Base-by-base conservation (phyloP, 164 flowering plant genomes). In the grape (Vitis vinifera) region DNA sequence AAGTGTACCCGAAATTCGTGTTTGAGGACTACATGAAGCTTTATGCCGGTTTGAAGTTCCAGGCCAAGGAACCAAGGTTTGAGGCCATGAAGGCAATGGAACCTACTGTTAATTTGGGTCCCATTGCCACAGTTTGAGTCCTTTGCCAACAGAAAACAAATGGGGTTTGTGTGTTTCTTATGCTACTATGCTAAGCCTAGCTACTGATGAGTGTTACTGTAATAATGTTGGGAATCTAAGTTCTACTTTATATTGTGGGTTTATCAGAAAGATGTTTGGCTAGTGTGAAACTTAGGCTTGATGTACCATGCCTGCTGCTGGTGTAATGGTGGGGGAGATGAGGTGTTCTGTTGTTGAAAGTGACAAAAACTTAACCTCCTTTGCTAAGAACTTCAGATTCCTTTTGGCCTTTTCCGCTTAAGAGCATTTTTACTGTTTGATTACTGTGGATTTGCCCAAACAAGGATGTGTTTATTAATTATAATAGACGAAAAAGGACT, bases 1-100 rank as follows among this genome's bases (percentile, higher is more conserved):
- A 72, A 27, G 71, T 78, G 19, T 94, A 94, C 80, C 97, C 99
- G 0, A 91, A 88, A 53, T 94, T 93, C 64, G 91, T 93, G 66
- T 94, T 94, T 51, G 91, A 91, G 55, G 99, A 94, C 74, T 94
- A 94, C 88, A 94, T 93, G 99, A 90, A 91, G 77, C 91, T 89
- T 52, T 94, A 94, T 66, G 82, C 84, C 3, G 88, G 81, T 3
- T 68, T 89, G 31, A 94, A 93, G 82, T 94, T 94, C 78, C 92
- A 91, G 80, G 92, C 97, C 16, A 94, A 93, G 85, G 96, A 94
- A 77, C 98, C 97, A 13, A 84, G 99, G 73, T 94, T 94, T 71
- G 94, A 89, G 70, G 92, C 91, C 74, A 83, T 94, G 91, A 94
- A 93, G 74, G 78, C 82, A 73, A 19, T 81, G 80, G 85, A 84